phyloP scores from a whole-genome alignment of 805 yeast genomes.

The Monosporozyma aquatica region DNA sequence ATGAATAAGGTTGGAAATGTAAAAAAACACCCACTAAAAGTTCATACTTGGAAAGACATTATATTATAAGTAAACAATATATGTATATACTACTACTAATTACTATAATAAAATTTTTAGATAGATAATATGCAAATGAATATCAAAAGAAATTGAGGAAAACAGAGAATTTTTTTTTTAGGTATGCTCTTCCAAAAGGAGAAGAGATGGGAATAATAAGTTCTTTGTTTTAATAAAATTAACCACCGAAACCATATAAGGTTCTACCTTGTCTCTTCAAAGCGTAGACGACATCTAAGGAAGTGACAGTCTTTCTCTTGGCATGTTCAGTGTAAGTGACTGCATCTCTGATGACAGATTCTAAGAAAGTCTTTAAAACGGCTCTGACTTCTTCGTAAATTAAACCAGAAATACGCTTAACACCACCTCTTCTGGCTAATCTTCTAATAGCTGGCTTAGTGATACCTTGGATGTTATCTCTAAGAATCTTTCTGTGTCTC shows the following conservation, averaged over 20 bases:
- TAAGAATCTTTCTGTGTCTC: constrained; percentile 98
- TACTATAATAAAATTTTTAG: neutral
- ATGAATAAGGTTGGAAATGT: neutral
- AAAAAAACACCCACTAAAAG: too few species aligned
- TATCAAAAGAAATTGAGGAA: neutral
- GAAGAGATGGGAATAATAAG: too few species aligned
- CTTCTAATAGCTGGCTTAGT: constrained; percentile 99
- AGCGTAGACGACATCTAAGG: constrained; percentile 97
- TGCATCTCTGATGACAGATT: constrained; percentile 96
- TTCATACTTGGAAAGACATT: neutral
- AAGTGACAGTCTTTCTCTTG: constrained; percentile 99
- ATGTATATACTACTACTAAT: too few species aligned
- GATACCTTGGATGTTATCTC: constrained; percentile 99
- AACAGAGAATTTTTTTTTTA: too few species aligned
- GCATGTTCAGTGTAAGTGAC: constrained; percentile 99
- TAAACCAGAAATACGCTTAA: constrained; percentile 97
- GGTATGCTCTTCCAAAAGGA: too few species aligned
- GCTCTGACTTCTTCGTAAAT: constrained; percentile 98
- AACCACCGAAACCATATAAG: constrained; percentile 99
- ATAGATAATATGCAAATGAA: constrained; percentile 2
- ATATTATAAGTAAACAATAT: neutral
- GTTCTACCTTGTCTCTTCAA: constrained; percentile 99
- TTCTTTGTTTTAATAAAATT: constrained; percentile 23
- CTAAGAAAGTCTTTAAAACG: constrained; percentile 91
- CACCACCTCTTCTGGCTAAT: constrained; percentile 99